These are phyloP conservation scores for Trametes polyzona DNA, from an alignment of 1,284 basidiomycete species.

Conservation along the genomic window DNA sequence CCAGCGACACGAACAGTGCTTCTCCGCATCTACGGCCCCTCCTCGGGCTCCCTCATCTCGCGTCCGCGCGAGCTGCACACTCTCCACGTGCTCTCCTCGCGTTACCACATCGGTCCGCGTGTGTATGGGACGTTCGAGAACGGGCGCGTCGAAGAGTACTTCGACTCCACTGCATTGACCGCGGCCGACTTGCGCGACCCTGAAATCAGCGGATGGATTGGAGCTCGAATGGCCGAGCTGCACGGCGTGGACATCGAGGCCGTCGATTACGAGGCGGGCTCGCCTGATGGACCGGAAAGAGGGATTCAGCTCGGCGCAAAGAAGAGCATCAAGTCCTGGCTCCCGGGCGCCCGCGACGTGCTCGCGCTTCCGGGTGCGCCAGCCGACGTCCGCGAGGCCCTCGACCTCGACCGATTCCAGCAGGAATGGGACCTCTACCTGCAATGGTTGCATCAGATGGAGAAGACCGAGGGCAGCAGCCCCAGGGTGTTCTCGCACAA, in stretches of 20 bases:
- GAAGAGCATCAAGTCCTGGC: constrained; percentile 68
- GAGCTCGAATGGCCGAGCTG: constrained; percentile 89
- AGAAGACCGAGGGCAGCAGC: constrained; percentile 57
- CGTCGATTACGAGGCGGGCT: constrained; percentile 51
- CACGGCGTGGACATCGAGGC: constrained; percentile 85
- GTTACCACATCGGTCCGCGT: constrained; percentile 87
- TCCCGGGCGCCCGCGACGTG: constrained; percentile 64
- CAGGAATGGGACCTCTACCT: constrained; percentile 70
- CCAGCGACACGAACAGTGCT: constrained; percentile 70
- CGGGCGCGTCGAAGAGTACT: constrained; percentile 92
- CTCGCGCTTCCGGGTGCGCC: constrained; percentile 56
- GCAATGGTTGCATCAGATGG: constrained; percentile 66
- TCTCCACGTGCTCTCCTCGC: constrained; percentile 85
- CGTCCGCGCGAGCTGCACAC: constrained; percentile 84
- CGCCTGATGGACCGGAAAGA: constrained; percentile 44
- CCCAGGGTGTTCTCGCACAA: constrained; percentile 85
- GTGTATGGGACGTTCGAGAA: constrained; percentile 94
- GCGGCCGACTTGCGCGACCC: constrained; percentile 78
- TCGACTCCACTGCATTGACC: constrained; percentile 82
- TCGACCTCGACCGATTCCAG: constrained; percentile 70
- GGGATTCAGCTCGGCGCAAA: constrained; percentile 62
- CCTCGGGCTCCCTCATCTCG: constrained; percentile 84
- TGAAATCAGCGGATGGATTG: constrained; percentile 81
- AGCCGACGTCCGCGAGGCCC: constrained; percentile 44
- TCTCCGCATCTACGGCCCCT: constrained; percentile 88